These are phyloP conservation scores for Globisporangium paroecandrum DNA, from an alignment of 352 stramenopile genomes.

Conservation along the genomic window DNA sequence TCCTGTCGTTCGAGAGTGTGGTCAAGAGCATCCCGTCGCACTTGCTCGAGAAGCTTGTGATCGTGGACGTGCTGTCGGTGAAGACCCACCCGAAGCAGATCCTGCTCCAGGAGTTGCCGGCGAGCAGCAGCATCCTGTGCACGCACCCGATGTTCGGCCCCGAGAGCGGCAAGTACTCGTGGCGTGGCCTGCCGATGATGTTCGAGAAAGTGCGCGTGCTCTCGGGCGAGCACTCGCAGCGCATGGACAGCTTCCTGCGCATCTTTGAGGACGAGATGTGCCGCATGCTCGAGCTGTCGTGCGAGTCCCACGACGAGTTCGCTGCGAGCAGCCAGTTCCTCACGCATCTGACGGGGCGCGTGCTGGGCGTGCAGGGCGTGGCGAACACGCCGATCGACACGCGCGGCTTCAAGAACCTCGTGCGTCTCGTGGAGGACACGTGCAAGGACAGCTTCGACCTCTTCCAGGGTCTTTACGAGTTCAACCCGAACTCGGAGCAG, in stretches of 20 bases:
- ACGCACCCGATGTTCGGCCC: constrained; percentile 99
- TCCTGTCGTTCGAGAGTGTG: constrained; percentile 74
- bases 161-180: constrained; percentile 94
- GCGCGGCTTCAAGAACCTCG: constrained; percentile 95
- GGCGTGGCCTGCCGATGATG: constrained; percentile 94
- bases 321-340: constrained; percentile 98
- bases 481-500: constrained; percentile 90
- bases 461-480: constrained; percentile 98
- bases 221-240: constrained; percentile 44
- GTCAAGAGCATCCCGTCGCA: constrained; percentile 58
- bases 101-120: constrained; percentile 88
- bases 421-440: constrained; percentile 95
- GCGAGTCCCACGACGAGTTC: constrained; percentile 95
- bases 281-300: constrained; percentile 96
- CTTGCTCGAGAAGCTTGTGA: constrained; percentile 82
- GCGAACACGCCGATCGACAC: constrained; percentile 94
- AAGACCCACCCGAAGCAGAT: constrained; percentile 96
- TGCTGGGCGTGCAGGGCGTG: constrained; percentile 89
- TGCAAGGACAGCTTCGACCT: constrained; percentile 98
- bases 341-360: constrained; percentile 96
- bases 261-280: constrained; percentile 97
- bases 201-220: constrained; percentile 92
- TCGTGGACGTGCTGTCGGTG: constrained; percentile 98
- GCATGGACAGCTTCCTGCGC: constrained; percentile 90
- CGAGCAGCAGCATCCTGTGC: constrained; percentile 92